Percentiles rank a stretch among this genome's conserved stretches.
phyloP scores from a whole-genome alignment of 2,329 filamentous ascomycete species.

The Drechmeria coniospora region DNA sequence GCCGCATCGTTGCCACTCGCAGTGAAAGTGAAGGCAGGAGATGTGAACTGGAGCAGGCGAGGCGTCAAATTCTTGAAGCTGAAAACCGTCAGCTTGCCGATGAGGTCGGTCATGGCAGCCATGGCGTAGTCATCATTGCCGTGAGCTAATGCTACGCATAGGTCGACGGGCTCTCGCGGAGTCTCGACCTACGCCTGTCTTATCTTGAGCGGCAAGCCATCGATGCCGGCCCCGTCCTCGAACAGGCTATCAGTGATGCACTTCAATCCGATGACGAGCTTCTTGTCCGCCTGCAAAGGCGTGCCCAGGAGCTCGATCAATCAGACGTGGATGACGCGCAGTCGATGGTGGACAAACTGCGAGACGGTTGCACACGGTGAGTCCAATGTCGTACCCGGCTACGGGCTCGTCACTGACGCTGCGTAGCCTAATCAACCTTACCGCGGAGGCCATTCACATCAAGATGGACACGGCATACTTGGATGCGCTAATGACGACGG shows the following conservation, averaged over 20 bases:
- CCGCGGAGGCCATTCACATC: constrained; percentile 37
- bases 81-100: constrained; percentile 25
- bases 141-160: constrained; percentile 8
- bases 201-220: constrained; percentile 37
- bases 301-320: constrained; percentile 43
- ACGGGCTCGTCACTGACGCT: neutral
- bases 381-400: neutral
- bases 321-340: constrained; percentile 35
- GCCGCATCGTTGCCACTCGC: constrained; percentile 28
- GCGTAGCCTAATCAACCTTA: constrained; percentile 38
- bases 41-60: constrained; percentile 13
- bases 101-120: constrained; percentile 17
- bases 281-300: constrained; percentile 48
- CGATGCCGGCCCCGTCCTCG: constrained; percentile 26
- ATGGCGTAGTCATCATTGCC: neutral
- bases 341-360: constrained; percentile 39
- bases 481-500: constrained; percentile 22
- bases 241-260: constrained; percentile 30
- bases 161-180: constrained; percentile 33
- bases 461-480: constrained; percentile 41
- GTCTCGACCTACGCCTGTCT: constrained; percentile 27
- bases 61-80: constrained; percentile 16
- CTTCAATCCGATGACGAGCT: constrained; percentile 50
- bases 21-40: constrained; percentile 14
- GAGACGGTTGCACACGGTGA: constrained; percentile 40